A percentile compares a stretch with the other conserved stretches of the same genome.
These are phyloP conservation scores for Penicillium silybi DNA, from an alignment of 495 filamentous ascomycete species.

Conservation along the genomic window DNA sequence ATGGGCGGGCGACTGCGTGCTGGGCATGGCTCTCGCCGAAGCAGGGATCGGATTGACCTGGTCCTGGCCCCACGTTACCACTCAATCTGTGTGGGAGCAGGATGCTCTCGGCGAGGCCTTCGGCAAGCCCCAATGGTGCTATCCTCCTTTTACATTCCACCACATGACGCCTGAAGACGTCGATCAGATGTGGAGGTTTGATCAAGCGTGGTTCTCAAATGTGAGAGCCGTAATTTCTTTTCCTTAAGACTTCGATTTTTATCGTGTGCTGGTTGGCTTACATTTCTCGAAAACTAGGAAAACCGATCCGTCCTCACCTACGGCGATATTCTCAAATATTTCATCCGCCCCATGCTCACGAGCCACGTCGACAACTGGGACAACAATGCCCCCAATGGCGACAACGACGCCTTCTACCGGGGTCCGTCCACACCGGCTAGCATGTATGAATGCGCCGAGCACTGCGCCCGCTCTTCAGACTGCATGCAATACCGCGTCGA, in stretches of 20 bases:
- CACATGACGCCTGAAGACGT: conserved; percentile 43
- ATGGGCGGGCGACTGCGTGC: conserved; percentile 44
- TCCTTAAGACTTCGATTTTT: background rate
- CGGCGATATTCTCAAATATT: conserved; percentile 22
- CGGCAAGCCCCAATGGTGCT: conserved; percentile 45
- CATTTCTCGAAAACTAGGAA: conserved; percentile 7
- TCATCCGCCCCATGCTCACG: conserved; percentile 20
- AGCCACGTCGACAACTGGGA: conserved; percentile 26
- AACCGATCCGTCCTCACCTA: conserved; percentile 16
- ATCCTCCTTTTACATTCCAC: conserved; percentile 44
- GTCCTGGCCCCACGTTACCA: conserved; percentile 36
- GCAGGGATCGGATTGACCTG: conserved; percentile 30
- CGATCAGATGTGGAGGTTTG: conserved; percentile 34
- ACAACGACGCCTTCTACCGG: conserved; percentile 5
- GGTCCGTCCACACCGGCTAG: conserved; percentile 11
- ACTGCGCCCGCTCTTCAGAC: conserved; percentile 27
- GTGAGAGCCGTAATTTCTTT: conserved; percentile 1
- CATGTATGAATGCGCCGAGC: conserved; percentile 30
- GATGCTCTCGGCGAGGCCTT: conserved; percentile 35
- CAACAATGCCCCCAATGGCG: conserved; percentile 16
- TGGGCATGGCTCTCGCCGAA: conserved; percentile 40
- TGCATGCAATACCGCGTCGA: conserved; percentile 41
- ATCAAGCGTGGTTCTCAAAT: conserved; percentile 36
- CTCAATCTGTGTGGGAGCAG: conserved; percentile 32
- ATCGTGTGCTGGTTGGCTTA: background rate